Evolutionary conservation across 345 rosid genomes (phyloP), one percentile per base, ranked within the genome.

Genomic region (Noccaea bulbosa): DNA sequence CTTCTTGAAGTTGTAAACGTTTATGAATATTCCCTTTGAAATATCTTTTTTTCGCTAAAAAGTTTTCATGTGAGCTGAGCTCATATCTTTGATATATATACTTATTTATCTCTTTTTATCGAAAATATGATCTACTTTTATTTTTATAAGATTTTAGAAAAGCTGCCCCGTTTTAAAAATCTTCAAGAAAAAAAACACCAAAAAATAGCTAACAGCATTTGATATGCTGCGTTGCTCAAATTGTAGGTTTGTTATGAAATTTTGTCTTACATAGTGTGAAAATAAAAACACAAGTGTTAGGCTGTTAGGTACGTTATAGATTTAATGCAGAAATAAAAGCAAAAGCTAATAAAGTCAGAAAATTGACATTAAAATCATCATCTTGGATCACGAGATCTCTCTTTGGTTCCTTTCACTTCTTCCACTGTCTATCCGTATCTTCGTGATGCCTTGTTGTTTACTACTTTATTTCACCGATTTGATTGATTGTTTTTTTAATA

Each of bases 351-450:
- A 62, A 59, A 54, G 67, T 54, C 79, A 69, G 75, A 48, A 57
- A 58, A 75, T 47, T 62, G 33, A 65, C 65, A 75, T 39, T 75
- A 48, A 69, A 51, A 63, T 70, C 60, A 75, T 75, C 70, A 55
- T 76, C 75, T 76, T 76, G 79, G 79, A 76, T 76, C 79, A 76
- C 79, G 79, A 76, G 71, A 76, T 70, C 61, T 49, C 79, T 76
- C 66, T 69, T 69, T 76, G 6, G 75, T 75, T 38, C 65, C 79
- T 75, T 69, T 69, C 79, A 55, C 52, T 62, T 54, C 60, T 61
- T 62, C 35, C 39, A 17, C 11, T 48, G 61, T 75, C 44, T 62
- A 62, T 75, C 70, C 70, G 74, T 74, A 74, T 67, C 68, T 34
- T 59, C 68, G 40, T 59, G 17, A 34, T 59, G 46, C 67, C 17